Percentiles rank a stretch among this genome's conserved stretches.
phyloP scores from a whole-genome alignment of 768 basidiomycete genomes.

The Pulveroboletus sp. region DNA sequence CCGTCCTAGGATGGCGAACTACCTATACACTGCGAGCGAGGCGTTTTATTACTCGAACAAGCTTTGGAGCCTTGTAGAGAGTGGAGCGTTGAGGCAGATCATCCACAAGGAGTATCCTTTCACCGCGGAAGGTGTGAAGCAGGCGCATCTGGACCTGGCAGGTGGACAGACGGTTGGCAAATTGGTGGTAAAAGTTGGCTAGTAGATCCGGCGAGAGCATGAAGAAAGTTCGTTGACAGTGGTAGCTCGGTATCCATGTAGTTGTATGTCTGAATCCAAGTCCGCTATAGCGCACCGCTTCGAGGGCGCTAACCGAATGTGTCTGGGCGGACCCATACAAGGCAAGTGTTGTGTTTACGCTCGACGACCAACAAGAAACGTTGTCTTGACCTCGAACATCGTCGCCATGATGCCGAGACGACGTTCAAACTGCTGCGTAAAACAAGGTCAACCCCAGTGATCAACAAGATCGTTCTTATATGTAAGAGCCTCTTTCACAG shows the following conservation, averaged over 20 bases:
- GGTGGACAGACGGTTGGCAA: constrained; percentile 83
- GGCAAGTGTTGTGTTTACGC: constrained; percentile 24
- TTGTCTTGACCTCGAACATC: constrained; percentile 17
- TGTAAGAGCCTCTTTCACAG: constrained; percentile 17
- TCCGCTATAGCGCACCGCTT: not conserved
- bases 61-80: constrained; percentile 56
- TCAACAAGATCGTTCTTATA: constrained; percentile 16
- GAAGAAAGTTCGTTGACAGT: not conserved
- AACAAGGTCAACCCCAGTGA: constrained; percentile 16
- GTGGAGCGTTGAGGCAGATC: constrained; percentile 59
- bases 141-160: constrained; percentile 75
- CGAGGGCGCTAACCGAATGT: not conserved
- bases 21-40: constrained; percentile 72
- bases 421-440: constrained; percentile 9
- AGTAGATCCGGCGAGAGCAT: constrained; percentile 3
- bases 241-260: not conserved
- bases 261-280: not conserved
- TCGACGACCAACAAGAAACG: constrained; percentile 12
- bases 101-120: constrained; percentile 81
- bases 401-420: constrained; percentile 23
- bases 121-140: constrained; percentile 68
- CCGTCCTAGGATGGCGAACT: constrained; percentile 58
- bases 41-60: constrained; percentile 56
- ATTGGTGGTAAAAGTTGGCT: constrained; percentile 66
- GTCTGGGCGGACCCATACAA: not conserved